Conservation (phyloP, 177 flowering plant genomes). For the Vitis hybrid region DNA sequence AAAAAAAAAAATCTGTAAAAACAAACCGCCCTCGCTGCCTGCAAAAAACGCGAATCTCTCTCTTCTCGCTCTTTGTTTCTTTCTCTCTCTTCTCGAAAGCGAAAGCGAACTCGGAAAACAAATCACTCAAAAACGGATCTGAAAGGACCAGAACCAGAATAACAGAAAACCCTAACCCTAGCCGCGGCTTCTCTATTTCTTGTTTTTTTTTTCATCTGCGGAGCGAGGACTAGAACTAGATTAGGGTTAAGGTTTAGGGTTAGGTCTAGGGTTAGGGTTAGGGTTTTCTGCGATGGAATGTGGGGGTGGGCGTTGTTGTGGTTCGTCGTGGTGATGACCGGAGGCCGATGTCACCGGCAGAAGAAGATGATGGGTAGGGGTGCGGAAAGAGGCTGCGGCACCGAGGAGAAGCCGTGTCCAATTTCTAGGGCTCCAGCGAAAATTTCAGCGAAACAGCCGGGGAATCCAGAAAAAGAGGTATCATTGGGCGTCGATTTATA, state of each 20-base stretch:
- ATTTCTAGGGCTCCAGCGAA: slow-evolving; percentile 27
- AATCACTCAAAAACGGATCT: slow-evolving; percentile 38
- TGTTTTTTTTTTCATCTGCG: not conserved
- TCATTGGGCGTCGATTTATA: slow-evolving; percentile 40
- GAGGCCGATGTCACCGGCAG: slow-evolving; percentile 49
- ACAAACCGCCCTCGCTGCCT: slow-evolving; percentile 36
- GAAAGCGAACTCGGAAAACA: slow-evolving; percentile 18
- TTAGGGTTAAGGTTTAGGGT: slow-evolving; percentile 17
- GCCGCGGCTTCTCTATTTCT: slow-evolving; percentile 23
- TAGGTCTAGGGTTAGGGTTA: slow-evolving; percentile 15
- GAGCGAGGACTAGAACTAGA: not conserved
- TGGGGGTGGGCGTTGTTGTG: slow-evolving; percentile 22
- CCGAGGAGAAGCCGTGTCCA: slow-evolving; percentile 51
- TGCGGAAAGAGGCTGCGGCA: slow-evolving; percentile 57
- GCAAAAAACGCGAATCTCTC: slow-evolving; percentile 39
- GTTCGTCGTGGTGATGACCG: slow-evolving; percentile 40
- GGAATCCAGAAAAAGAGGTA: slow-evolving; percentile 3
- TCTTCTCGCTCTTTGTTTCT: slow-evolving; percentile 13
- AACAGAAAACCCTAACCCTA: slow-evolving; percentile 60
- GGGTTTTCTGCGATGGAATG: slow-evolving; percentile 39
- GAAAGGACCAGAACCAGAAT: slow-evolving; percentile 21
- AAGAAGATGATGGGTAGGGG: slow-evolving; percentile 64
- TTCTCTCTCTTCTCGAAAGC: slow-evolving; percentile 20
- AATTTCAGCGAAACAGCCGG: slow-evolving; percentile 13
- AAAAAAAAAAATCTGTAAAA: slow-evolving; percentile 17